Percentiles rank a stretch among this genome's conserved stretches.
Evolutionary conservation across 805 yeast species (phyloP).

Genomic region (Candida ascalaphidarum): DNA sequence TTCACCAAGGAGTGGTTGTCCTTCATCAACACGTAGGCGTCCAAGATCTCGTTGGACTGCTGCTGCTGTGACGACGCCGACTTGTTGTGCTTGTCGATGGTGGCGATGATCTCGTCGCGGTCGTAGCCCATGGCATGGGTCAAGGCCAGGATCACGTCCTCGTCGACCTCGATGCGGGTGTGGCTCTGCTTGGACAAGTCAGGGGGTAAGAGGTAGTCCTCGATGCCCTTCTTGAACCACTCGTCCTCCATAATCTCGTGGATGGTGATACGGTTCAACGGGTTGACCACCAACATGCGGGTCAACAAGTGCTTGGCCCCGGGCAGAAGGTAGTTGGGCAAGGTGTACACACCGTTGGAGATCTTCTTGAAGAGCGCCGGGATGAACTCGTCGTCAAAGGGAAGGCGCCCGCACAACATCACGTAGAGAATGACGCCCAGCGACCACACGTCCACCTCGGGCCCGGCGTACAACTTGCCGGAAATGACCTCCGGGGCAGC

Average conservation of each 20-base stretch:
- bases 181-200: slow-evolving; percentile 29
- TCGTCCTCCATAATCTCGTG: slow-evolving; percentile 89
- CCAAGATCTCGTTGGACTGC: slow-evolving; percentile 64
- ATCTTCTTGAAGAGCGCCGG: slow-evolving; percentile 92
- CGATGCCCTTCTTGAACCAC: slow-evolving; percentile 81
- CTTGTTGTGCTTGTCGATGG: slow-evolving; percentile 46
- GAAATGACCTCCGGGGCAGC: slow-evolving; percentile 97
- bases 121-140: slow-evolving; percentile 85
- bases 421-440: slow-evolving; percentile 93
- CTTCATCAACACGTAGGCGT: slow-evolving; percentile 75
- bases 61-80: slow-evolving; percentile 13
- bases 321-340: slow-evolving; percentile 76
- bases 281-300: slow-evolving; percentile 90
- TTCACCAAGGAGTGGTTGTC: slow-evolving; percentile 68
- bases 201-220: slow-evolving; percentile 68
- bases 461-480: slow-evolving; percentile 94
- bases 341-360: slow-evolving; percentile 83
- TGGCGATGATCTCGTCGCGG: slow-evolving; percentile 70
- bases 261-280: slow-evolving; percentile 86
- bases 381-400: slow-evolving; percentile 93
- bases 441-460: slow-evolving; percentile 97
- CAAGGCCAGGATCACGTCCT: slow-evolving; percentile 65
- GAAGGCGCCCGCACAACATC: slow-evolving; percentile 91
- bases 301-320: slow-evolving; percentile 82
- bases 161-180: slow-evolving; percentile 51